Evolutionary conservation across 345 rosid genomes (phyloP), one percentile per base, ranked within the genome.

Genomic region (Stellera chamaejasme): DNA sequence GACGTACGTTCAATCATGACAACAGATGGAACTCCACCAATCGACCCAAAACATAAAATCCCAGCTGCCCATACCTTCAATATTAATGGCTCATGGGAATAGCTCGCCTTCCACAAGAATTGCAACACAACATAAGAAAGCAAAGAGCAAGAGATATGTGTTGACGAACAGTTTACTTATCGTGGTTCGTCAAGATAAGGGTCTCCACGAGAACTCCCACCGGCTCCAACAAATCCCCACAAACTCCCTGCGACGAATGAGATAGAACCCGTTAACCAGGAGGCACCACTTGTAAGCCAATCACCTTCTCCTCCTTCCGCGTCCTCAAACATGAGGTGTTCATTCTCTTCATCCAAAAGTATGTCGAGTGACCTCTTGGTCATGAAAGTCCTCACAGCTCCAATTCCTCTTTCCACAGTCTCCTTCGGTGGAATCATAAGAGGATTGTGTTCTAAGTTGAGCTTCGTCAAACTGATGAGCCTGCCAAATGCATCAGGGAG

Each of bases 401-500:
- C 92, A 41, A 82, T 77, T 12, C 97, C 97, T 62, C 72, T 69
- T 64, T 76, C 80, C 56, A 87, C 82, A 2, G 81, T 70, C 39
- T 82, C 88, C 9, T 27, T 45, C 0, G 95, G 97, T 0, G 97
- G 97, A 26, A 82, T 62, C 45, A 76, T 72, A 1, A 90, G 85
- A 43, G 97, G 95, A 72, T 90, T 87, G 48, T 73, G 77, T 25
- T 87, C 92, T 59, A 87, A 49, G 50, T 79, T 84, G 68, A 90
- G 85, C 58, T 87, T 86, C 14, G 71, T 66, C 69, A 90, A 61
- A 56, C 75, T 80, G 66, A 80, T 90, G 11, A 90, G 83, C 61
- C 87, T 79, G 52, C 97, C 97, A 52, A 90, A 90, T 11, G 92
- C 70, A 50, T 82, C 83, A 0, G 97, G 97, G 47, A 90, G 80